Evolutionary conservation across 805 yeast species (phyloP).

Genomic region (Myxozyma neotropica): DNA sequence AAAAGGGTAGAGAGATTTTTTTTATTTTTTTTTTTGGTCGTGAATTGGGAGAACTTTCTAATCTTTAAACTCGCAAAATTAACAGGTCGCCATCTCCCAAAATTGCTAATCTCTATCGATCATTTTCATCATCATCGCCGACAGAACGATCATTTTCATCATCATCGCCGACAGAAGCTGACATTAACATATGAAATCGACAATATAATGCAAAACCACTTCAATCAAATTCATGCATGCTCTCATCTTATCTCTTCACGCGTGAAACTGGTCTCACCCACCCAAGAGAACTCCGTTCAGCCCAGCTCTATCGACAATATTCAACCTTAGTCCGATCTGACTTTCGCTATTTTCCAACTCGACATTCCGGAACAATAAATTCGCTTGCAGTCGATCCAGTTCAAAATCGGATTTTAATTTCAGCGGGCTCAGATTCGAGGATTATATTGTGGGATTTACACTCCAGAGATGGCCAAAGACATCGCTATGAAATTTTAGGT

Average conservation of each 20-base stretch:
- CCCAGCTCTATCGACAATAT: constrained; percentile 24
- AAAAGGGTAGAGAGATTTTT: too few relatives aligned
- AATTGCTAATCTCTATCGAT: too few relatives aligned
- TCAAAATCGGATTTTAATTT: constrained; percentile 52
- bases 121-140: too few relatives aligned
- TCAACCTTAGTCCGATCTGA: constrained; percentile 24
- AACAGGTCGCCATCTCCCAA: too few relatives aligned
- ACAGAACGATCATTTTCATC: too few relatives aligned
- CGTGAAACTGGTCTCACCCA: constrained; percentile 31
- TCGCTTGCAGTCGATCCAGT: constrained; percentile 58
- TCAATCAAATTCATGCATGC: constrained; percentile 29
- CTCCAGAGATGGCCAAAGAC: constrained; percentile 35
- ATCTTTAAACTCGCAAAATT: too few relatives aligned
- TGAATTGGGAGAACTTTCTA: too few relatives aligned
- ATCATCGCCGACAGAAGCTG: too few relatives aligned
- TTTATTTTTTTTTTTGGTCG: too few relatives aligned
- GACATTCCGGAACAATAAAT: constrained; percentile 55
- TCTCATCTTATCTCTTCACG: constrained; percentile 29
- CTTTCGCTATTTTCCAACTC: constrained; percentile 35
- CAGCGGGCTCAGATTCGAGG: constrained; percentile 75
- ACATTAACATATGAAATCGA: too few relatives aligned
- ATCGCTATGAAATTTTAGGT: constrained; percentile 33
- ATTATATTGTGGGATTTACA: constrained; percentile 67
- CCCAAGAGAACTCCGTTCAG: constrained; percentile 31
- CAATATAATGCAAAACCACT: too few relatives aligned